Evolutionary conservation across 2,329 filamentous ascomycete genomes (phyloP).

Genomic region (Ophiocordyceps robertsii): DNA sequence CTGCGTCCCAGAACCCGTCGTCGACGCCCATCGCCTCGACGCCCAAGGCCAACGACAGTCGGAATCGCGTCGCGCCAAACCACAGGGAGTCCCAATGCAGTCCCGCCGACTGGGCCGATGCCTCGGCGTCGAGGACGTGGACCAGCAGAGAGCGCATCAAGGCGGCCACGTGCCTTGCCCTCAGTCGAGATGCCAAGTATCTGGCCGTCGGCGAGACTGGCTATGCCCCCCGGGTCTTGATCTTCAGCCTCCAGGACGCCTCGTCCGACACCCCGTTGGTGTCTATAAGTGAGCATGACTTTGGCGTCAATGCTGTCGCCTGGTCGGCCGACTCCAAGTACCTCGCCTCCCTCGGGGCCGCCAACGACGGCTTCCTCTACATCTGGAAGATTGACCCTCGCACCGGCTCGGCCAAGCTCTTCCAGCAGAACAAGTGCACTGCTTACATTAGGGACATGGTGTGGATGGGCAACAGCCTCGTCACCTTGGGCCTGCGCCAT

Average conservation of each 20-base stretch:
- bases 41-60: conserved; percentile 50
- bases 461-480: conserved; percentile 73
- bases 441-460: conserved; percentile 74
- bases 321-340: conserved; percentile 82
- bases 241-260: conserved; percentile 73
- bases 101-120: conserved; percentile 45
- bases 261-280: conserved; percentile 73
- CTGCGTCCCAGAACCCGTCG: conserved; percentile 35
- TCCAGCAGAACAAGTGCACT: conserved; percentile 85
- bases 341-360: conserved; percentile 74
- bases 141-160: conserved; percentile 88
- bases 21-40: conserved; percentile 36
- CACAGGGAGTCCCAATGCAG: conserved; percentile 35
- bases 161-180: conserved; percentile 77
- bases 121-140: conserved; percentile 57
- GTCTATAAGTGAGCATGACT: conserved; percentile 78
- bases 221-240: conserved; percentile 78
- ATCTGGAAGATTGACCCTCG: conserved; percentile 79
- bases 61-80: conserved; percentile 36
- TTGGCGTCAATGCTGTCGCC: conserved; percentile 75
- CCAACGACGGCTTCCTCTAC: conserved; percentile 89
- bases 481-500: conserved; percentile 83
- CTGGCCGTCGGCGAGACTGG: conserved; percentile 92
- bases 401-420: conserved; percentile 64
- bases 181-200: conserved; percentile 77